A percentile compares a stretch with the other conserved stretches of the same genome.
phyloP scores from a whole-genome alignment of 164 flowering plant genomes.

The Piper longum region DNA sequence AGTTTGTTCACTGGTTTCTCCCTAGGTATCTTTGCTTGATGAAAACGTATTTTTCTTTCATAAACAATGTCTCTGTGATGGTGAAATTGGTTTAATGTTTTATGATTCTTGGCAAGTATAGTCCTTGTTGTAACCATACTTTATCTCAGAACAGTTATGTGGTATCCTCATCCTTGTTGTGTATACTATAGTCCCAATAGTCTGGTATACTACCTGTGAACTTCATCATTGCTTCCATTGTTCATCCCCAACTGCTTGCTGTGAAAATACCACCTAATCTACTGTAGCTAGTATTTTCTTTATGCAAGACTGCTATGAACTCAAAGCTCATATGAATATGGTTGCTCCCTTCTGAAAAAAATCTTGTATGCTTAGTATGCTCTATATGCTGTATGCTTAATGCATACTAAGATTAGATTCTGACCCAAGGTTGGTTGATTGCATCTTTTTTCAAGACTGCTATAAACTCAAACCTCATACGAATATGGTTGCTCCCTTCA shows the following conservation, averaged over 20 bases:
- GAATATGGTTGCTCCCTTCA: no score
- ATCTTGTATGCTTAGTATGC: constrained; percentile 4
- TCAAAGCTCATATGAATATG: constrained; percentile 11
- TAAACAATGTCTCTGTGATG: no score
- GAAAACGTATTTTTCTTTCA: no score
- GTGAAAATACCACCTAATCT: neutral
- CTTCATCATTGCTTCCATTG: neutral
- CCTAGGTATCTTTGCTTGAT: no score
- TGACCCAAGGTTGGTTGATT: no score
- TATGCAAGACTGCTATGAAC: constrained; percentile 62
- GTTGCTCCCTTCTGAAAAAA: no score
- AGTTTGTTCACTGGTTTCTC: no score
- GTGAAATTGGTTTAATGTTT: no score
- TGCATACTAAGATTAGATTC: constrained; percentile 35
- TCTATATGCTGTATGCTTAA: constrained; percentile 34
- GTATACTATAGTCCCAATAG: neutral
- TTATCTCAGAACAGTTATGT: no score
- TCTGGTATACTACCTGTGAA: neutral
- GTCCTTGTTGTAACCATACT: neutral
- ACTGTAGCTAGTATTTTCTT: neutral
- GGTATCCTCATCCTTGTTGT: no score
- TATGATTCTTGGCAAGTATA: neutral
- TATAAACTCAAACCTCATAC: no score
- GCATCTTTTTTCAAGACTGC: no score
- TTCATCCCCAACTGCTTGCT: neutral